phyloP scores from a whole-genome alignment of 345 rosid genomes.

The Lumnitzera racemosa region DNA sequence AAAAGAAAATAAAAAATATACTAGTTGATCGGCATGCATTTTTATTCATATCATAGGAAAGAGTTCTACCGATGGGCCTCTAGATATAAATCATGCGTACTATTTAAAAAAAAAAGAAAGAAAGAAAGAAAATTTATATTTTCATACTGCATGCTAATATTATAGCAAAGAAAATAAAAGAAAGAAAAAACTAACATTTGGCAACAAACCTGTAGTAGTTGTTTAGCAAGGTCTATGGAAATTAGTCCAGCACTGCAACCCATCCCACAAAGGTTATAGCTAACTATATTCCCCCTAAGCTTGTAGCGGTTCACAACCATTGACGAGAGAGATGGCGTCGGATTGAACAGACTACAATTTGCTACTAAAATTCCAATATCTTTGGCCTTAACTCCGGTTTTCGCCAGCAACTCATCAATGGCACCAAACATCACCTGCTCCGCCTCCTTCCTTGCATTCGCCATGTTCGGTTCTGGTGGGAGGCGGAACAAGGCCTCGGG shows the following conservation, averaged over 20 bases:
- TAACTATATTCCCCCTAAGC: constrained; percentile 25
- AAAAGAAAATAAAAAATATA: no score
- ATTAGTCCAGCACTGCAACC: constrained; percentile 42
- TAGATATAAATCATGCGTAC: no score
- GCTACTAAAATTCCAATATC: constrained; percentile 37
- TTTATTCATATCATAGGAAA: no score
- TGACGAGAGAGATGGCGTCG: constrained; percentile 30
- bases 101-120: no score
- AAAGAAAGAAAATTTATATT: no score
- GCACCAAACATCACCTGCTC: constrained; percentile 27
- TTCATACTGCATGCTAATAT: no score
- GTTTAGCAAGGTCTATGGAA: constrained; percentile 52
- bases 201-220: constrained; percentile 39
- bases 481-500: constrained; percentile 16
- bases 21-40: no score
- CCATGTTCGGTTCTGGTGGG: constrained; percentile 16
- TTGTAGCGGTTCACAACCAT: constrained; percentile 33
- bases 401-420: constrained; percentile 23
- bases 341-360: constrained; percentile 31
- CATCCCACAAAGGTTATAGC: constrained; percentile 34
- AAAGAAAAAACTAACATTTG: background rate
- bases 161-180: no score
- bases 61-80: no score
- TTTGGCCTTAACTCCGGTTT: constrained; percentile 25
- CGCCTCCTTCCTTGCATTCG: constrained; percentile 28